Evolutionary conservation across 2,329 filamentous ascomycete species (phyloP), one percentile per base, ranked within the genome.

Genomic region (Emmonsiellopsis sp.): DNA sequence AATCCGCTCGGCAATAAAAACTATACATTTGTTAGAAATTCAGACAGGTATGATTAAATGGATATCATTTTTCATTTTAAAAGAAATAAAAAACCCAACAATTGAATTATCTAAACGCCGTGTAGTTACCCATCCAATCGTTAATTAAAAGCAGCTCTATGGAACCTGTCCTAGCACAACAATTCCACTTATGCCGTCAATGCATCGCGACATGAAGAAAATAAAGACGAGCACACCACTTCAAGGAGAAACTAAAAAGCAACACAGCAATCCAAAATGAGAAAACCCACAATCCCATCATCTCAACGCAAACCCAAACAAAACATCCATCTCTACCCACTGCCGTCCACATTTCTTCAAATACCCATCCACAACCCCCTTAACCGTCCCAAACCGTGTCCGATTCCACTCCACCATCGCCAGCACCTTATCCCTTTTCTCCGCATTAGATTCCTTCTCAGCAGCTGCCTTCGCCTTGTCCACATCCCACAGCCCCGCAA

Each of bases 241-340:
- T 76, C 95, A 95, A 58, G 95, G 71, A 59, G 77, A 84, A 70
- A 40, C n/a, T 11, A 50, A 50, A 50, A 35, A 20, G 9, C 7
- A 31, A 47, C 7, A 20, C 13, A 10, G 30, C 16, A 50, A 46
- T 38, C 26, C 37, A 52, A 42, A 51, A 47, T 31, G 53, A 54
- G 46, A 34, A 51, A 54, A 48, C 41, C 48, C 37, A 26, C 38
- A 52, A 54, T 45, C 44, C 42, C 45, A 48, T 45, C 54, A 55
- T 53, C 59, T 70, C 55, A 73, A 64, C 55, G 75, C 77, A 72
- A 81, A 79, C 58, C 81, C 79, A 76, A 95, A 96, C 58, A 96
- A 72, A 59, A 78, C 84, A 70, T 93, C 89, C 91, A 95, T 96
- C 61, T 89, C 86, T 51, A 96, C 91, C 89, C 89, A 95, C 70